These are phyloP conservation scores for Boletus speciosus DNA, from an alignment of 768 basidiomycete species.

Conservation along the genomic window DNA sequence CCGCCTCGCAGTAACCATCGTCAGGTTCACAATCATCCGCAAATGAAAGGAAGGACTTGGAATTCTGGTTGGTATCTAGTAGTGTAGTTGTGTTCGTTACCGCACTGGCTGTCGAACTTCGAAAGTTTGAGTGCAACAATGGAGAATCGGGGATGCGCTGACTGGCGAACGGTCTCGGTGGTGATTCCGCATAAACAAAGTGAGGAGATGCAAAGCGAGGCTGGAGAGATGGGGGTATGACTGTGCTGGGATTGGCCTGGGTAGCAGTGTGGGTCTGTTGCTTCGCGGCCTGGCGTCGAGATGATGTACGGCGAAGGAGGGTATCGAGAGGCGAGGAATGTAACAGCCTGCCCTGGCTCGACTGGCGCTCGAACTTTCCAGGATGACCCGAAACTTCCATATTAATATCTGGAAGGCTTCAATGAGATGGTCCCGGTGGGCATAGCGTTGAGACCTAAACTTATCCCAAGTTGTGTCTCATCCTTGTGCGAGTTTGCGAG, in stretches of 20 bases:
- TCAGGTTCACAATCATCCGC: constrained; percentile 34
- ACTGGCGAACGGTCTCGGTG: constrained; percentile 8
- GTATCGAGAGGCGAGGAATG: constrained; percentile 56
- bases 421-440: not conserved
- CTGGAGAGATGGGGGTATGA: constrained; percentile 7
- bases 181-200: not conserved
- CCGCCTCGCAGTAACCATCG: constrained; percentile 36
- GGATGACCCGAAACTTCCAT: constrained; percentile 15
- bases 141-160: constrained; percentile 39
- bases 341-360: constrained; percentile 29
- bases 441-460: constrained; percentile 9
- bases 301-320: constrained; percentile 53
- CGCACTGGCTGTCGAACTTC: constrained; percentile 38
- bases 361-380: constrained; percentile 15
- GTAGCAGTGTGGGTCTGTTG: not conserved
- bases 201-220: constrained; percentile 6
- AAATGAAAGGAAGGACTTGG: constrained; percentile 28
- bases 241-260: not conserved
- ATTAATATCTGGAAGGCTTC: constrained; percentile 9
- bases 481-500: not conserved
- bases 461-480: not conserved
- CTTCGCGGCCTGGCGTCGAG: constrained; percentile 31
- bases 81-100: constrained; percentile 20
- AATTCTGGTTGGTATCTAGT: constrained; percentile 6
- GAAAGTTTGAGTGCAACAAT: constrained; percentile 47